phyloP scores from a whole-genome alignment of 176 grass and related monocot genomes.

The Dactylis glomerata region DNA sequence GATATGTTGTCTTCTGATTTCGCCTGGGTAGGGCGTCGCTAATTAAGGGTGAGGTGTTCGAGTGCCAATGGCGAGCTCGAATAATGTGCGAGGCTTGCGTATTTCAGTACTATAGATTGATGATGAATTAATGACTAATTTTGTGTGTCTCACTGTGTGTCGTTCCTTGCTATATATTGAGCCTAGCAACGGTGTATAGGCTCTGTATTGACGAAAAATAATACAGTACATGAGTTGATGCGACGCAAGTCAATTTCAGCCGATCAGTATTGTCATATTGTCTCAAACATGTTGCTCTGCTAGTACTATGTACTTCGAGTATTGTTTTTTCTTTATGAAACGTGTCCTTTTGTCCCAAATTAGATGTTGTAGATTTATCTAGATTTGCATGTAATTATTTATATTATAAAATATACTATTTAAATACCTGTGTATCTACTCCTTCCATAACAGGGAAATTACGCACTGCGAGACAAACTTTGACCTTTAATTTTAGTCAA shows the following conservation, averaged over 20 bases:
- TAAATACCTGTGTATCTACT: no score
- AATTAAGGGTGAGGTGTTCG: not conserved
- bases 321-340: no score
- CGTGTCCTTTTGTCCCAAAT: no score
- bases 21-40: not conserved
- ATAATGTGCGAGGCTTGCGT: not conserved
- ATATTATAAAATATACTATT: no score
- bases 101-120: not conserved
- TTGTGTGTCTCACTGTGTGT: not conserved
- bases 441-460: no score
- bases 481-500: no score
- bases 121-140: slow-evolving; percentile 2
- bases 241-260: not conserved
- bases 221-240: not conserved
- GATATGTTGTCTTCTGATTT: not conserved
- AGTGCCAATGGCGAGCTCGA: not conserved
- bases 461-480: no score
- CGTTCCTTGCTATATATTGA: not conserved
- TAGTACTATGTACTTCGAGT: no score
- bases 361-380: no score
- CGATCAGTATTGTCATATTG: not conserved
- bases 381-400: no score
- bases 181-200: not conserved
- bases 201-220: slow-evolving; percentile 16
- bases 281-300: not conserved